Conservation (phyloP, 768 basidiomycete species). For the Lentinula sp. region DNA sequence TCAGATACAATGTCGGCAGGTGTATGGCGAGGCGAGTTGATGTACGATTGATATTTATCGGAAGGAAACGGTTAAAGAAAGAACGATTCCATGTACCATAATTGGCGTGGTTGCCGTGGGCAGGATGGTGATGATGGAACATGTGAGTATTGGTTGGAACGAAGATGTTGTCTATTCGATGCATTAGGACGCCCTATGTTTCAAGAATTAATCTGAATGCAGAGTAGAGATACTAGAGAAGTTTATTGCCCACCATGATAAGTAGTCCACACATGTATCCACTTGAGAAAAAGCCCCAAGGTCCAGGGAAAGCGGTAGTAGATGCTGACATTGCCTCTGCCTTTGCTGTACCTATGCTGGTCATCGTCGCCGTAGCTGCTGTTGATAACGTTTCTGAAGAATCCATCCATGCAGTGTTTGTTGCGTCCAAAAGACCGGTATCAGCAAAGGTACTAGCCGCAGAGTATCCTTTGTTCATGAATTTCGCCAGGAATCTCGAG, state of each 20-base stretch:
- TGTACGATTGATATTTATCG: slow-evolving; percentile 57
- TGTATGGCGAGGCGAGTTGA: slow-evolving; percentile 54
- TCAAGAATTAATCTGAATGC: neutral
- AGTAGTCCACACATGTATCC: slow-evolving; percentile 65
- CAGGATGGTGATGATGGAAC: slow-evolving; percentile 18
- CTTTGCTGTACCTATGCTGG: neutral
- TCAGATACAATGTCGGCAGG: slow-evolving; percentile 55
- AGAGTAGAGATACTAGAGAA: neutral
- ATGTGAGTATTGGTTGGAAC: slow-evolving; percentile 50
- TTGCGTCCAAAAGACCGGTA: slow-evolving; percentile 6
- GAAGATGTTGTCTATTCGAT: slow-evolving; percentile 74
- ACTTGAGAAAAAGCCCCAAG: slow-evolving; percentile 69
- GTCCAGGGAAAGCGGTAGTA: slow-evolving; percentile 38
- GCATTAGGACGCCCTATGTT: slow-evolving; percentile 56
- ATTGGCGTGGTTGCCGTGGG: slow-evolving; percentile 9
- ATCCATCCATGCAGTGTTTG: slow-evolving; percentile 5
- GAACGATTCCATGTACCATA: slow-evolving; percentile 16
- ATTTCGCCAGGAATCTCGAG: slow-evolving; percentile 29
- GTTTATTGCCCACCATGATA: slow-evolving; percentile 43
- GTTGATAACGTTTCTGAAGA: slow-evolving; percentile 7
- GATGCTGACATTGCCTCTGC: neutral
- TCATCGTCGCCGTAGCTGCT: neutral
- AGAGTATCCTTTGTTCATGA: slow-evolving; percentile 28
- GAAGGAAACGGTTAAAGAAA: slow-evolving; percentile 41
- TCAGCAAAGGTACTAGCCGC: slow-evolving; percentile 13